phyloP scores from a whole-genome alignment of 176 grass and related monocot species.

The Eragrostis nindensis region DNA sequence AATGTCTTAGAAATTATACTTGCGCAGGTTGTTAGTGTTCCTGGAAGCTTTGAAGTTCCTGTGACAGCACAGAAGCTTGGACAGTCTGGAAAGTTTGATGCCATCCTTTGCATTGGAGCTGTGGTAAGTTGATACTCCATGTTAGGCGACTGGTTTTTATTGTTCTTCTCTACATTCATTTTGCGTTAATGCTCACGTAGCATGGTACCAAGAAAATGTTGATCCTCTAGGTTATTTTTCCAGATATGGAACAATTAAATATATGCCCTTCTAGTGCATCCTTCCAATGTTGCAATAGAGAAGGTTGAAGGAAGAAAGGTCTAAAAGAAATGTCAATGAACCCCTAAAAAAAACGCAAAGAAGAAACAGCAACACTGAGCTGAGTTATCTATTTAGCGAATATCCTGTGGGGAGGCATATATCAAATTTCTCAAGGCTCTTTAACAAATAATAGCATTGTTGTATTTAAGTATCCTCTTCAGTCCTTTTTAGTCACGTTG shows the following conservation, averaged over 20 bases:
- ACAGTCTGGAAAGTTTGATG: conserved; percentile 84
- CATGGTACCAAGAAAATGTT: neutral
- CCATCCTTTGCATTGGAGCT: conserved; percentile 94
- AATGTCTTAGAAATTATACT: neutral
- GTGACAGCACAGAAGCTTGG: conserved; percentile 86
- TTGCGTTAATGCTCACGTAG: conserved; percentile 14
- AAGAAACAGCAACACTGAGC: neutral
- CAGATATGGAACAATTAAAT: neutral
- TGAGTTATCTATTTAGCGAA: neutral
- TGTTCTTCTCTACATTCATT: neutral
- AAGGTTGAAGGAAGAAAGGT: neutral
- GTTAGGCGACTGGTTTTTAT: conserved; percentile 7
- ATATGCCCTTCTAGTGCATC: neutral
- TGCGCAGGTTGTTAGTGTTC: conserved; percentile 87
- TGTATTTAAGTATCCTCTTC: conserved; percentile 4
- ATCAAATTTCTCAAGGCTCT: neutral
- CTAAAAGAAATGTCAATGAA: too few species aligned
- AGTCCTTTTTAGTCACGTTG: neutral
- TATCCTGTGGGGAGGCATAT: neutral
- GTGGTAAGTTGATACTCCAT: conserved; percentile 62
- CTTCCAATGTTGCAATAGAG: neutral
- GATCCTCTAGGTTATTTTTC: conserved; percentile 2
- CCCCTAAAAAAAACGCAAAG: neutral
- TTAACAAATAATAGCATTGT: neutral
- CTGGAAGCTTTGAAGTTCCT: conserved; percentile 97